A percentile compares a stretch with the other conserved stretches of the same genome.
Conservation (phyloP, 495 filamentous ascomycete species). For the Xanthoparmelia taractica region DNA sequence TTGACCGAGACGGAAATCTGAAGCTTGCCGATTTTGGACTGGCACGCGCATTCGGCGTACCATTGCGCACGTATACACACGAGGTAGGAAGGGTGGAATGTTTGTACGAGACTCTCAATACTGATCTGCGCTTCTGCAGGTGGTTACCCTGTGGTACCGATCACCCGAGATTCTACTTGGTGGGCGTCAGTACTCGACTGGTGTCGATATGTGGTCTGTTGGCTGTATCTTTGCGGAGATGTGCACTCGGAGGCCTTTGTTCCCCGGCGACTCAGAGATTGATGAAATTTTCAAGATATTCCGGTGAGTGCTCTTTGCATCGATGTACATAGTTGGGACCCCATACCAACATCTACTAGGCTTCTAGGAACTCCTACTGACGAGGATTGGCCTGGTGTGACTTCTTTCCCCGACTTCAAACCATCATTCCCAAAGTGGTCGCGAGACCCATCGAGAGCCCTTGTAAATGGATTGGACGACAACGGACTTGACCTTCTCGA, state of each 20-base stretch:
- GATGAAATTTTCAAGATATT: conserved; percentile 99
- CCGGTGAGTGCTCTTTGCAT: conserved; percentile 48
- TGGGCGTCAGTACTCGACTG: conserved; percentile 94
- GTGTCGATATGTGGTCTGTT: conserved; percentile 98
- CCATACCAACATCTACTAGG: conserved; percentile 36
- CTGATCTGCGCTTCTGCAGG: conserved; percentile 38
- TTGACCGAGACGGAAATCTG: conserved; percentile 88
- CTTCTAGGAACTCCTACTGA: conserved; percentile 89
- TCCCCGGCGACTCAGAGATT: conserved; percentile 97
- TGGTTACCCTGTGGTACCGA: conserved; percentile 97
- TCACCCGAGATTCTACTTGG: conserved; percentile 96
- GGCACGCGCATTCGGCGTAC: conserved; percentile 92
- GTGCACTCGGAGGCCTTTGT: conserved; percentile 95
- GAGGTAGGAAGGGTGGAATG: conserved; percentile 47
- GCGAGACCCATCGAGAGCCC: conserved; percentile 53
- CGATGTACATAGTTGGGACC: neutral
- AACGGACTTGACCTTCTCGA: conserved; percentile 86
- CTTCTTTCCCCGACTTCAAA: conserved; percentile 97
- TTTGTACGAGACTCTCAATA: neutral
- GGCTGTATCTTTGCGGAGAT: conserved; percentile 99
- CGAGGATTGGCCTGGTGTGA: conserved; percentile 87
- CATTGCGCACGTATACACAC: conserved; percentile 93
- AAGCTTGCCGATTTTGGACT: conserved; percentile 98
- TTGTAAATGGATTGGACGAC: conserved; percentile 60
- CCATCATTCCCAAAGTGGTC: conserved; percentile 92